phyloP scores from a whole-genome alignment of 2,329 filamentous ascomycete species.

The Colletotrichum chrysophilum region DNA sequence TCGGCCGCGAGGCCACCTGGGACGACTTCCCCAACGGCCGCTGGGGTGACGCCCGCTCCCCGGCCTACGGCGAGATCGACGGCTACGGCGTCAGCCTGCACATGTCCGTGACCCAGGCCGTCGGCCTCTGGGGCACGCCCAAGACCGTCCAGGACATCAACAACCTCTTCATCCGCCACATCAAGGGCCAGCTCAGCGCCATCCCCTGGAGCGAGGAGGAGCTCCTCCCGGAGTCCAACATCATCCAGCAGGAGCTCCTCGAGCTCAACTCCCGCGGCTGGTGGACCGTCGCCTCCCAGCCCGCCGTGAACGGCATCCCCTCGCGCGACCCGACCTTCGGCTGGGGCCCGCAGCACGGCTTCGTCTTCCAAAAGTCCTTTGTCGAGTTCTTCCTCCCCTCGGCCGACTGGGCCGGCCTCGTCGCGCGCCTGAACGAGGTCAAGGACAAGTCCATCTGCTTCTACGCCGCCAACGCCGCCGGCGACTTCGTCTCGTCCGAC shows the following conservation, averaged over 20 bases:
- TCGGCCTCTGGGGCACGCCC: conserved; percentile 85
- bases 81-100: conserved; percentile 98
- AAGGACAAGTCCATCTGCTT: conserved; percentile 74
- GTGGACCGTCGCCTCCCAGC: conserved; percentile 97
- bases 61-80: conserved; percentile 95
- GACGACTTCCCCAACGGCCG: conserved; percentile 97
- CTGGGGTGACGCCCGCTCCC: conserved; percentile 91
- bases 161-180: conserved; percentile 78
- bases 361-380: conserved; percentile 98
- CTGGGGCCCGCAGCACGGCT: conserved; percentile 91
- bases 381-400: conserved; percentile 92
- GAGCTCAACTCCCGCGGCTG: conserved; percentile 81
- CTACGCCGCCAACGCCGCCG: conserved; percentile 81
- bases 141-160: conserved; percentile 74
- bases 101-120: conserved; percentile 83
- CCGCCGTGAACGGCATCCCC: conserved; percentile 84
- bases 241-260: conserved; percentile 79
- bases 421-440: conserved; percentile 56
- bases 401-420: conserved; percentile 73
- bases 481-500: conserved; percentile 80
- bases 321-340: conserved; percentile 83
- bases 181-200: conserved; percentile 78
- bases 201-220: conserved; percentile 96
- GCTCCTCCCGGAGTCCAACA: conserved; percentile 80
- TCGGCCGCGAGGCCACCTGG: conserved; percentile 96